Conservation (phyloP, 2,329 filamentous ascomycete genomes). For the Alternaria rosae region DNA sequence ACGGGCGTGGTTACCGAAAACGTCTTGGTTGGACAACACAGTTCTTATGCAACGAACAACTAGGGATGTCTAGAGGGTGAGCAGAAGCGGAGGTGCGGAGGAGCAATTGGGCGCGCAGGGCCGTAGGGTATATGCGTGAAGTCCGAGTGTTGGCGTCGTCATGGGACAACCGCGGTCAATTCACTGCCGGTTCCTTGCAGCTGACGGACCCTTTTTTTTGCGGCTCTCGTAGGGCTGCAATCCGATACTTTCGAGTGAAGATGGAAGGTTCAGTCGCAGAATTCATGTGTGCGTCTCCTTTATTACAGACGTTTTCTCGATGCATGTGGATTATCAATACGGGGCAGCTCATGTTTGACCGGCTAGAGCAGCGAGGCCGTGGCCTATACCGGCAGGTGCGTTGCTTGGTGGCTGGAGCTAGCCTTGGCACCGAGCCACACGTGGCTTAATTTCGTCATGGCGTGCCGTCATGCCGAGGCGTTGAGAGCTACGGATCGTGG, state of each 20-base stretch:
- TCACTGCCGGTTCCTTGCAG: constrained; percentile 13
- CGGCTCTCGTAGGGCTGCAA: constrained; percentile 14
- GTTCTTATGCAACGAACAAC: constrained; percentile 13
- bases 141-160: constrained; percentile 10
- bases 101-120: constrained; percentile 8
- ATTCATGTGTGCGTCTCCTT: background rate
- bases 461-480: constrained; percentile 12
- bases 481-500: background rate
- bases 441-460: constrained; percentile 10
- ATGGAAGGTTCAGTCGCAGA: background rate
- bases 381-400: constrained; percentile 6
- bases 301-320: background rate
- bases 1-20: constrained; percentile 26
- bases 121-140: constrained; percentile 1
- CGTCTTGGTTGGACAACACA: constrained; percentile 21
- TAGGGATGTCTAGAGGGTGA: constrained; percentile 6
- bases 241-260: background rate
- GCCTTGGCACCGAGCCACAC: constrained; percentile 13
- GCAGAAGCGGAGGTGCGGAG: background rate
- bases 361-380: background rate
- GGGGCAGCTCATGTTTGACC: background rate
- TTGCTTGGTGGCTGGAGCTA: constrained; percentile 3
- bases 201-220: constrained; percentile 10
- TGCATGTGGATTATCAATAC: background rate
- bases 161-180: constrained; percentile 6